These are phyloP conservation scores for Ustilago cynodontis DNA, from an alignment of 1,284 basidiomycete species.

Conservation along the genomic window DNA sequence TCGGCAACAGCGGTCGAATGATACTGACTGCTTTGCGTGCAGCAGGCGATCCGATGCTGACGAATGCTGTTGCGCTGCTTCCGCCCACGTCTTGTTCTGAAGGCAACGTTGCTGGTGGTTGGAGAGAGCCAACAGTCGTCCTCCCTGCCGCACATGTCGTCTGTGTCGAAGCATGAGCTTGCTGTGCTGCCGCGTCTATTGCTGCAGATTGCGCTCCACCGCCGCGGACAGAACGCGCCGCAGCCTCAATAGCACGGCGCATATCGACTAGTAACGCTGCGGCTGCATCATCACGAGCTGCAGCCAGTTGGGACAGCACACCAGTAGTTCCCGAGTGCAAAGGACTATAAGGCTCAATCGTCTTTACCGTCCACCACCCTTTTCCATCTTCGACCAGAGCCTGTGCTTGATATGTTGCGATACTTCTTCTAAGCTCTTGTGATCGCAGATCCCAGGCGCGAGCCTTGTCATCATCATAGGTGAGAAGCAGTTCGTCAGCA, in stretches of 20 bases:
- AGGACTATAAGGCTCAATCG: slow-evolving; percentile 34
- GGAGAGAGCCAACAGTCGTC: slow-evolving; percentile 1
- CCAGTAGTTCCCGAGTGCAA: slow-evolving; percentile 45
- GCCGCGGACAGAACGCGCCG: slow-evolving; percentile 38
- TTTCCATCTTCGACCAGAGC: slow-evolving; percentile 76
- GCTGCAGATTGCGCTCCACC: slow-evolving; percentile 3
- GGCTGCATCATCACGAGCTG: slow-evolving; percentile 38
- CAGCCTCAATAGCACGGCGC: slow-evolving; percentile 62
- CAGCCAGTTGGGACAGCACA: slow-evolving; percentile 50
- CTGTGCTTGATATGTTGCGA: slow-evolving; percentile 80
- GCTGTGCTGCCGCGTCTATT: slow-evolving; percentile 4
- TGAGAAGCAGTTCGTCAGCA: slow-evolving; percentile 79
- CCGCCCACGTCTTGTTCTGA: slow-evolving; percentile 20
- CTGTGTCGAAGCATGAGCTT: background rate
- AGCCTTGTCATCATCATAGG: slow-evolving; percentile 82
- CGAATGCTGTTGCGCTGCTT: background rate
- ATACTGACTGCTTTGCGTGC: slow-evolving; percentile 55
- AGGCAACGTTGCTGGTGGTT: slow-evolving; percentile 13
- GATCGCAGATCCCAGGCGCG: slow-evolving; percentile 89
- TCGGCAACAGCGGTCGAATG: slow-evolving; percentile 55
- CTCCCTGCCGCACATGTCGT: slow-evolving; percentile 1
- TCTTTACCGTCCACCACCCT: slow-evolving; percentile 49
- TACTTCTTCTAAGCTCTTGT: slow-evolving; percentile 86
- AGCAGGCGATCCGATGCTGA: slow-evolving; percentile 31
- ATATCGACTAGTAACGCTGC: slow-evolving; percentile 60